Base-by-base conservation (phyloP, 495 filamentous ascomycete genomes). In the Amphirosellinia nigrospora region DNA sequence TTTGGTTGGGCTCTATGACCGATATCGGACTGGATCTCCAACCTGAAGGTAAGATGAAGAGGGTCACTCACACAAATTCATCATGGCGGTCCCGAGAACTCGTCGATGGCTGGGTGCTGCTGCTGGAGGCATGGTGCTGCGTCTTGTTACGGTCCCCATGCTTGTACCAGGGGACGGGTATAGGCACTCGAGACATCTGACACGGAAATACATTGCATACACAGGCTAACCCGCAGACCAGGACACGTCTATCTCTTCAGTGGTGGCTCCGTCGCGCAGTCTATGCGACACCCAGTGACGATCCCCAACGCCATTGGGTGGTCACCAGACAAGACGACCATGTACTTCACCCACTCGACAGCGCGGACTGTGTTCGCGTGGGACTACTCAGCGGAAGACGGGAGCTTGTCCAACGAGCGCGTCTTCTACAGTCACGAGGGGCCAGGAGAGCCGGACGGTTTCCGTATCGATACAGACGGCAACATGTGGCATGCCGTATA, bases 1-100 rank as follows among this genome's bases (percentile, higher is more conserved):
- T 94, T 79, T 97, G 94, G 93, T 86, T 92, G 10, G 92, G 93
- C n/a, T 86, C 88, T 45, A 97, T 97, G 93, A 94, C 92, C 72
- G 94, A 97, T 74, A 86, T 88, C 77, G 81, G 81, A 58, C 72
- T 85, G 21, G 78, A 81, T 46, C 80, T 84, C 61, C 78, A 84
- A 75, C 73, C 83, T 56, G 87, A 89, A 82, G 88, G 88, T 79
- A 55, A 63, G 30, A 1, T 28, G 41, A 21, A 21, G 36, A 32
- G 26, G 3, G 28, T 36, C 28, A n/a, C 19, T 39, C 13, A 21
- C 32, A n/a, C 13, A 23, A 7, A 26, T 11, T 36, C 11, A 30
- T 56, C 34, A 28, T 36, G 23, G 28, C 30, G 16, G 11, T 3
- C n/a, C 30, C 19, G 36, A 36, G 16, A 45, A 45, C 7, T 32